Conservation (phyloP, 306 rosid species). For the Coriaria nepalensis region DNA sequence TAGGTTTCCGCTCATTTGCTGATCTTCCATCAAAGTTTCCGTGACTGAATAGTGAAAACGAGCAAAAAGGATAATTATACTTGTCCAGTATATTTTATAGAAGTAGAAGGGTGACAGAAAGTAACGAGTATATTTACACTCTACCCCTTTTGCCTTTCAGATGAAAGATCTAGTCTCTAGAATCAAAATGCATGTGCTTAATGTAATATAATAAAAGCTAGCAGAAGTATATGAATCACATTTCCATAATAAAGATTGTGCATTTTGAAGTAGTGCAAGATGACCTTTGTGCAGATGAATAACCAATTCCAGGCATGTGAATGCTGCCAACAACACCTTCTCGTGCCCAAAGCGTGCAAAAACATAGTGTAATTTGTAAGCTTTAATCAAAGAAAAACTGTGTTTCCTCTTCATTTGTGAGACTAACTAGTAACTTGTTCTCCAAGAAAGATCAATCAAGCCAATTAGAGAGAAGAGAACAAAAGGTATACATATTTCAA, state of each 20-base stretch:
- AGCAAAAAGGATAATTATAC: conserved; percentile 12
- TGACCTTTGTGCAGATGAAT: conserved; percentile 99
- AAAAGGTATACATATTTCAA: background rate
- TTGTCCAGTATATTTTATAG: too few species aligned
- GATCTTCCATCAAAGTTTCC: conserved; percentile 37
- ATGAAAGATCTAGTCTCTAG: conserved; percentile 14
- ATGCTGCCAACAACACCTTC: conserved; percentile 99
- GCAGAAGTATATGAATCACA: conserved; percentile 16
- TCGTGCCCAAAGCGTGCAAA: conserved; percentile 98
- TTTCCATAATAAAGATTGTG: conserved; percentile 55
- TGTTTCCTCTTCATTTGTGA: conserved; percentile 46
- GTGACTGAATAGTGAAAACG: conserved; percentile 23
- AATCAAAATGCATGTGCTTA: conserved; percentile 15
- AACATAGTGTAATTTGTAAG: conserved; percentile 80
- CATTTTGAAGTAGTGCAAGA: conserved; percentile 80
- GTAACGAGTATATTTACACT: conserved; percentile 1
- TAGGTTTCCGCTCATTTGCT: conserved; percentile 24
- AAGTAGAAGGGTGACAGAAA: conserved; percentile 4
- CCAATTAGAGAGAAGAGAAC: background rate
- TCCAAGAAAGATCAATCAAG: conserved; percentile 20
- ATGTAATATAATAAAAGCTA: conserved; percentile 21
- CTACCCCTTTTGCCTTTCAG: conserved; percentile 15
- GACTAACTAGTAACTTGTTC: conserved; percentile 46
- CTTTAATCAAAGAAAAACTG: conserved; percentile 29
- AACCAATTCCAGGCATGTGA: conserved; percentile 99